Evolutionary conservation across 495 filamentous ascomycete species (phyloP).

Genomic region (Penicillium cinerascens): DNA sequence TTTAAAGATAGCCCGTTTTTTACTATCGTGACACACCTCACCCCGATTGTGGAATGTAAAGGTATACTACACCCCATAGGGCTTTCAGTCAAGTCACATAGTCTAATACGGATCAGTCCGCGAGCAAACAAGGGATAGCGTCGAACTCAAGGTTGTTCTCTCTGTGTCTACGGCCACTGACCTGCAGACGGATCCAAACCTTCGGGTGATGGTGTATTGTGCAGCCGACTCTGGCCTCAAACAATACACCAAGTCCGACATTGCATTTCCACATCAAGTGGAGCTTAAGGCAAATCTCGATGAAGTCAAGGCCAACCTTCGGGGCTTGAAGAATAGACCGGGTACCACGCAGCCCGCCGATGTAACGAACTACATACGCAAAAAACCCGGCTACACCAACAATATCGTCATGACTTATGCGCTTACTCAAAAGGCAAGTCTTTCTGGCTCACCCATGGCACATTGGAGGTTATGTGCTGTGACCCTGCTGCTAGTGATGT

Average conservation of each 20-base stretch:
- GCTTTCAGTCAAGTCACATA: not conserved
- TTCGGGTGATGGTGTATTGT: constrained; percentile 79
- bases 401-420: constrained; percentile 85
- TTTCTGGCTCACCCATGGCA: not conserved
- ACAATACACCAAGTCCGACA: constrained; percentile 60
- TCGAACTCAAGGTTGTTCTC: constrained; percentile 53
- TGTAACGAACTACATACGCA: constrained; percentile 72
- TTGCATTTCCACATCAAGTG: constrained; percentile 86
- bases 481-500: not conserved
- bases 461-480: not conserved
- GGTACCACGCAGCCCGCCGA: constrained; percentile 91
- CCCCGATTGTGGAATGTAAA: constrained; percentile 61
- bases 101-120: constrained; percentile 37
- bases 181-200: constrained; percentile 49
- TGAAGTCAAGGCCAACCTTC: constrained; percentile 82
- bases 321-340: constrained; percentile 91
- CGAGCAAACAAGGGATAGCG: constrained; percentile 50
- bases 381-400: constrained; percentile 67
- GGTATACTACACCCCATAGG: constrained; percentile 46
- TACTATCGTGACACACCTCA: constrained; percentile 56
- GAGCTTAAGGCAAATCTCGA: constrained; percentile 87
- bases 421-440: constrained; percentile 73
- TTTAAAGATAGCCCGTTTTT: constrained; percentile 85
- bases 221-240: constrained; percentile 54
- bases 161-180: constrained; percentile 43